Conservation (phyloP, 1,139 yeast genomes). For the Scheffersomyces stambukii region DNA sequence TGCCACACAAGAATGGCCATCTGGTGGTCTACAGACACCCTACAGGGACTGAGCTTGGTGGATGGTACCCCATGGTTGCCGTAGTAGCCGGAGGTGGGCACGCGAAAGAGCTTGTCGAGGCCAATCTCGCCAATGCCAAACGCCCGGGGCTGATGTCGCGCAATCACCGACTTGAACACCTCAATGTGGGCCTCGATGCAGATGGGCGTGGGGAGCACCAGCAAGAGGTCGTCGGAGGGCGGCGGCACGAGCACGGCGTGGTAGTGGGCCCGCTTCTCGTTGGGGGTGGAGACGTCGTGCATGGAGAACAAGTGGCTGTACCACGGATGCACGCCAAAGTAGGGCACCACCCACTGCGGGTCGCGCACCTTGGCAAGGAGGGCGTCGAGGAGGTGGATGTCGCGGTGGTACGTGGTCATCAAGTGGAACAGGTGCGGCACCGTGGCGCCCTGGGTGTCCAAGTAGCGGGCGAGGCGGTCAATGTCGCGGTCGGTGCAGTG, state of each 20-base stretch:
- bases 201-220: constrained; percentile 59
- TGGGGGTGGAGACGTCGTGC: constrained; percentile 3
- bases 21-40: constrained; percentile 67
- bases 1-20: constrained; percentile 44
- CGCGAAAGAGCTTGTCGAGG: constrained; percentile 68
- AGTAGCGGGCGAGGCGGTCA: constrained; percentile 9
- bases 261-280: constrained; percentile 46
- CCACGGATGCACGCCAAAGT: constrained; percentile 93
- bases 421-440: constrained; percentile 21
- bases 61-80: constrained; percentile 27
- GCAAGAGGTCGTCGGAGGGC: constrained; percentile 39
- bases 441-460: too few relatives aligned
- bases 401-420: constrained; percentile 60
- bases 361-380: constrained; percentile 23
- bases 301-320: constrained; percentile 58
- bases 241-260: constrained; percentile 40
- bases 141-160: constrained; percentile 15
- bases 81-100: constrained; percentile 58
- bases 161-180: constrained; percentile 18
- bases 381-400: constrained; percentile 32
- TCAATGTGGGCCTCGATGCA: constrained; percentile 35
- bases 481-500: constrained; percentile 11
- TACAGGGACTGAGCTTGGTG: constrained; percentile 37
- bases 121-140: constrained; percentile 84
- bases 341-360: constrained; percentile 40